Evolutionary conservation across 768 basidiomycete species (phyloP).

Genomic region (Termitomyces sp.): DNA sequence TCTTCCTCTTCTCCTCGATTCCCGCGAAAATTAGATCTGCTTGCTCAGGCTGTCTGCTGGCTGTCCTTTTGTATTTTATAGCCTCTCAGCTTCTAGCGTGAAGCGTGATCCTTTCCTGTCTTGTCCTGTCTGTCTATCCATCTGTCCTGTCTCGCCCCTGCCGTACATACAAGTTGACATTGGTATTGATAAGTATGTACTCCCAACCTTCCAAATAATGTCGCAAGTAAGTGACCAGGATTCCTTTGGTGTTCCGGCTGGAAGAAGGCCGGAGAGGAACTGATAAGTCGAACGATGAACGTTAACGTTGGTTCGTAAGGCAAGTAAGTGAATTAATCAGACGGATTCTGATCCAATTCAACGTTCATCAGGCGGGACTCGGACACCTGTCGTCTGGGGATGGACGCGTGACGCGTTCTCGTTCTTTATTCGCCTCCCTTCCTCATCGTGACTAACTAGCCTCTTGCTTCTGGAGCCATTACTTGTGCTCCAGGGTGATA

Average conservation of each 20-base stretch:
- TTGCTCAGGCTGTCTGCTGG: neutral
- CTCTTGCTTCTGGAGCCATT: neutral
- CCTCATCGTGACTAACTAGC: too few relatives aligned
- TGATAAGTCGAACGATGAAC: neutral
- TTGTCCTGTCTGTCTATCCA: neutral
- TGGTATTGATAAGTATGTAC: too few relatives aligned
- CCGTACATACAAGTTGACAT: neutral
- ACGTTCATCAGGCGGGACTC: neutral
- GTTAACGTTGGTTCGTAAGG: neutral
- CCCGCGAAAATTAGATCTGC: neutral
- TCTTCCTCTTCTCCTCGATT: neutral
- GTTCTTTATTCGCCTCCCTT: neutral
- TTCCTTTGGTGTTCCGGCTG: neutral
- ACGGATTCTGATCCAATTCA: conserved; percentile 1
- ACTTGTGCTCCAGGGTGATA: too few relatives aligned
- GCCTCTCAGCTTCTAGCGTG: neutral
- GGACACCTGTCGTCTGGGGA: conserved; percentile 1
- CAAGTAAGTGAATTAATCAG: neutral
- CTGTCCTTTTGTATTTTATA: neutral
- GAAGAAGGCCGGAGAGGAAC: neutral
- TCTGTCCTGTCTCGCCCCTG: too few relatives aligned
- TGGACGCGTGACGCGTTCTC: neutral
- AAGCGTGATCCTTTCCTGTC: neutral
- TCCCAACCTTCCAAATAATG: too few relatives aligned
- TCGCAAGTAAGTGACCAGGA: too few relatives aligned